A percentile compares a stretch with the other conserved stretches of the same genome.
These are phyloP conservation scores for Canavalia ensiformis DNA, from an alignment of 306 rosid genomes.

Conservation along the genomic window DNA sequence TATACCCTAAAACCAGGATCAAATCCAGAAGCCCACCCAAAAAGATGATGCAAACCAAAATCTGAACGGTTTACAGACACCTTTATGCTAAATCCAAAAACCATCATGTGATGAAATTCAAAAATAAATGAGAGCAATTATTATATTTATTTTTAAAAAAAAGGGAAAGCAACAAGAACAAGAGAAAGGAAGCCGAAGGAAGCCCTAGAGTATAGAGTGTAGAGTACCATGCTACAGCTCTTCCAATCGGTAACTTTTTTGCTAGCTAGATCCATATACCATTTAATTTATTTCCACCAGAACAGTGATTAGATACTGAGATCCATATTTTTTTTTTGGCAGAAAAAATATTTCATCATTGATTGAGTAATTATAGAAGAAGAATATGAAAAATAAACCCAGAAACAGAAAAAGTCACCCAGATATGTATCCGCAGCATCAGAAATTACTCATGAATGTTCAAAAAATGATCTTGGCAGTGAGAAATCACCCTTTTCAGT, in stretches of 20 bases:
- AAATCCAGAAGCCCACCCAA: slow-evolving; percentile 20
- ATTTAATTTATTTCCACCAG: background rate
- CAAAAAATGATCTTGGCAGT: background rate
- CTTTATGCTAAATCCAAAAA: background rate
- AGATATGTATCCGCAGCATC: background rate
- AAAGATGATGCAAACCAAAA: background rate
- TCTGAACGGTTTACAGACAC: background rate
- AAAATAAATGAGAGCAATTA: background rate
- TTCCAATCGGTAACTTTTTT: background rate
- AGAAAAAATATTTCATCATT: background rate
- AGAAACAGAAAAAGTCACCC: slow-evolving; percentile 3
- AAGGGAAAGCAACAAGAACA: background rate
- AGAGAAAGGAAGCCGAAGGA: background rate
- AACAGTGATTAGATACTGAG: background rate
- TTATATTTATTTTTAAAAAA: background rate
- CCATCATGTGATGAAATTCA: background rate
- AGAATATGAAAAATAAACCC: background rate
- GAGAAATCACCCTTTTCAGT: slow-evolving; percentile 13
- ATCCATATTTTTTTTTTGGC: background rate
- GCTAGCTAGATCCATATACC: background rate
- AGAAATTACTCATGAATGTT: background rate
- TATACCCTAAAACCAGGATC: slow-evolving; percentile 34
- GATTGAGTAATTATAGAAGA: background rate
- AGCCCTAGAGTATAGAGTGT: background rate
- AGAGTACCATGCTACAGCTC: slow-evolving; percentile 14